phyloP scores from a whole-genome alignment of 257 asterid genomes.

The Solanum chiquidenum region DNA sequence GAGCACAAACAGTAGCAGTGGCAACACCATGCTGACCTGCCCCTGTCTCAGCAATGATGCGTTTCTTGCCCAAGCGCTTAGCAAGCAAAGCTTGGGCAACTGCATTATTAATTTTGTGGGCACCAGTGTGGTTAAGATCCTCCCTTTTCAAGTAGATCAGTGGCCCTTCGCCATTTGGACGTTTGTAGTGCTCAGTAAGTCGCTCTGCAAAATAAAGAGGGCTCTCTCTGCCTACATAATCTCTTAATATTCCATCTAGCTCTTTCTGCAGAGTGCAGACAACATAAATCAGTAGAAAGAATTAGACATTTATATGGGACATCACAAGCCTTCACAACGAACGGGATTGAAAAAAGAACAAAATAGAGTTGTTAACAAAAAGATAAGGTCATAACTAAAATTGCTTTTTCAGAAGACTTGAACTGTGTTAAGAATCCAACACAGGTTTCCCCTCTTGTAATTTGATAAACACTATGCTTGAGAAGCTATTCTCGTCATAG shows the following conservation, averaged over 20 bases:
- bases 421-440: neutral
- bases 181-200: constrained; percentile 75
- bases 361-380: neutral
- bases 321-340: neutral
- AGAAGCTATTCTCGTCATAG: neutral
- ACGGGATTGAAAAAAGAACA: neutral
- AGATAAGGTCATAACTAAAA: neutral
- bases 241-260: constrained; percentile 67
- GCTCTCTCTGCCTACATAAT: constrained; percentile 93
- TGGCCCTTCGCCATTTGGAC: constrained; percentile 72
- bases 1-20: constrained; percentile 95
- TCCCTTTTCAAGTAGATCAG: constrained; percentile 78
- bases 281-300: neutral
- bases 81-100: constrained; percentile 91
- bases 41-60: constrained; percentile 92
- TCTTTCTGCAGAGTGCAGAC: constrained; percentile 56
- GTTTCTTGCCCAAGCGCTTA: constrained; percentile 79
- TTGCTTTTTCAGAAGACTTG: neutral
- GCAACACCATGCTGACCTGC: constrained; percentile 99
- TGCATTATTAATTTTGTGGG: constrained; percentile 92
- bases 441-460: neutral
- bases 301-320: neutral
- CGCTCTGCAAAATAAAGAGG: constrained; percentile 92
- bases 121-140: constrained; percentile 96
- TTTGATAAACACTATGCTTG: neutral